phyloP scores from a whole-genome alignment of 768 basidiomycete species.

The Tylopilus plumbeoviolaceoides region DNA sequence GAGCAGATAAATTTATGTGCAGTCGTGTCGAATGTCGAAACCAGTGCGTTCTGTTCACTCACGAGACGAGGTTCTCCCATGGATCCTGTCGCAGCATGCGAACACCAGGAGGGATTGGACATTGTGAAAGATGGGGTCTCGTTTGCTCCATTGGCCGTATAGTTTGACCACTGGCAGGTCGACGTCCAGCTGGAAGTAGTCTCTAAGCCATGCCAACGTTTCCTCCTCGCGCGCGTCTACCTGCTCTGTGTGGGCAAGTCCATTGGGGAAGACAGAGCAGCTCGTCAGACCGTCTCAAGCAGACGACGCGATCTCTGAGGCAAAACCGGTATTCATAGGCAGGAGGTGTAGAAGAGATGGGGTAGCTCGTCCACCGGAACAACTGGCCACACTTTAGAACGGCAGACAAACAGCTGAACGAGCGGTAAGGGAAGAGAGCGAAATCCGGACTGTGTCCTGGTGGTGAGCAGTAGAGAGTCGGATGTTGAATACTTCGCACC shows the following conservation, averaged over 20 bases:
- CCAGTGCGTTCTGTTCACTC: conserved; percentile 31
- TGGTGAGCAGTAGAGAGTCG: background rate
- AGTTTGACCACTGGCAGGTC: conserved; percentile 52
- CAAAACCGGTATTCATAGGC: conserved; percentile 77
- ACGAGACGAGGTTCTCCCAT: conserved; percentile 96
- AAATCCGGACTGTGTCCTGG: conserved; percentile 39
- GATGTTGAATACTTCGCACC: conserved; percentile 11
- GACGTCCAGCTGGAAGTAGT: conserved; percentile 87
- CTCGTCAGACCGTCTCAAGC: conserved; percentile 66
- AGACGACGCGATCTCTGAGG: conserved; percentile 78
- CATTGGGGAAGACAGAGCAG: conserved; percentile 57
- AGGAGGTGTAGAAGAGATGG: conserved; percentile 15
- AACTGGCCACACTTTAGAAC: conserved; percentile 83
- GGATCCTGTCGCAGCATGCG: conserved; percentile 89
- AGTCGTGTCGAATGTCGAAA: conserved; percentile 9
- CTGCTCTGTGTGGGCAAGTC: conserved; percentile 32
- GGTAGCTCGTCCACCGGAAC: conserved; percentile 72
- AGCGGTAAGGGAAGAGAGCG: conserved; percentile 55
- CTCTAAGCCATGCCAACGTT: conserved; percentile 68
- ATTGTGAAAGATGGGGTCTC: conserved; percentile 72
- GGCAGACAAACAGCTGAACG: conserved; percentile 69
- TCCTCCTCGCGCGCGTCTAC: conserved; percentile 47
- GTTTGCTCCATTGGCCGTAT: conserved; percentile 70
- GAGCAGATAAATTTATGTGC: conserved; percentile 88
- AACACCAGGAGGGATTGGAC: conserved; percentile 64